phyloP scores from a whole-genome alignment of 2,329 filamentous ascomycete species.

The Sordariomycetes sp. region DNA sequence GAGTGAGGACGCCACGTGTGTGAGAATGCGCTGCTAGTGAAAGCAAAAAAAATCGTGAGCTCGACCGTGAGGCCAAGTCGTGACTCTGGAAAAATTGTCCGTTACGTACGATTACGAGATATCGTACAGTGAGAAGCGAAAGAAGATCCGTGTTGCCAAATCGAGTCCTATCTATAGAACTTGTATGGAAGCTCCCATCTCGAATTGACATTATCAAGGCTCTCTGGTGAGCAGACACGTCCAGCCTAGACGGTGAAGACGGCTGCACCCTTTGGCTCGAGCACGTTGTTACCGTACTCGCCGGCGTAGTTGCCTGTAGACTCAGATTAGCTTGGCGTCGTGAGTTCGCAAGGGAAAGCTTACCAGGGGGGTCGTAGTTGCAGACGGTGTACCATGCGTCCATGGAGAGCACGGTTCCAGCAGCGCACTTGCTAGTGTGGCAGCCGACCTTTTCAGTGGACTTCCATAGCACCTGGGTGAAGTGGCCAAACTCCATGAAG shows the following conservation, averaged over 20 bases:
- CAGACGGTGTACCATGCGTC: constrained; percentile 69
- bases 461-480: constrained; percentile 34
- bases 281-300: constrained; percentile 39
- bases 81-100: no score
- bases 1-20: no score
- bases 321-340: constrained; percentile 7
- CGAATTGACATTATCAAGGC: no score
- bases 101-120: no score
- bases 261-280: constrained; percentile 7
- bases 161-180: no score
- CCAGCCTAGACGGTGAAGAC: neutral
- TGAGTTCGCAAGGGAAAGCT: constrained; percentile 17
- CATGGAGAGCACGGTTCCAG: constrained; percentile 35
- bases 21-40: no score
- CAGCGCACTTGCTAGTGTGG: constrained; percentile 62
- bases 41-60: no score
- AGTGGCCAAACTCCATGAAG: constrained; percentile 57
- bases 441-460: constrained; percentile 26
- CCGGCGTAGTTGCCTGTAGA: constrained; percentile 42
- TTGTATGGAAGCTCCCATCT: no score
- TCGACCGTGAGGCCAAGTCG: no score
- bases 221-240: no score
- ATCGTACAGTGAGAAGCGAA: no score
- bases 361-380: constrained; percentile 75
- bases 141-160: no score